Evolutionary conservation across 352 stramenopile species (phyloP).

Genomic region (Phytophthora meadii): DNA sequence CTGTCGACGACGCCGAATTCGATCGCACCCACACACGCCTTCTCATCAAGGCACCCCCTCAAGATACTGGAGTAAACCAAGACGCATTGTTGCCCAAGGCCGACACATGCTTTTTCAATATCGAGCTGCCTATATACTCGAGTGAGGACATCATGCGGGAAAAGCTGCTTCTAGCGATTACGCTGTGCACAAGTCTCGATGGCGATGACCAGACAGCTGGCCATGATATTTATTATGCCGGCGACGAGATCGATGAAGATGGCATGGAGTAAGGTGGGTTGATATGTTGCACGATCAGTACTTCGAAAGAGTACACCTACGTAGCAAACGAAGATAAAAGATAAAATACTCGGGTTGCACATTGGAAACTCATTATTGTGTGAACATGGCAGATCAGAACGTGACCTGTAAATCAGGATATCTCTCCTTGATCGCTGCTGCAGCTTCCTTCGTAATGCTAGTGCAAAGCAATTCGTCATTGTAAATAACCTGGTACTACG

Average conservation of each 20-base stretch:
- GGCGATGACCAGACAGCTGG: slow-evolving; percentile 73
- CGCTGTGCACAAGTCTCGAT: slow-evolving; percentile 84
- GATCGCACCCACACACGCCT: slow-evolving; percentile 77
- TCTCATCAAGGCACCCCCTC: slow-evolving; percentile 70
- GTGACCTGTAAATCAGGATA: slow-evolving; percentile 58
- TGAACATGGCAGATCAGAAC: slow-evolving; percentile 31
- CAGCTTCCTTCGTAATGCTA: slow-evolving; percentile 87
- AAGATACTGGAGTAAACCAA: slow-evolving; percentile 41
- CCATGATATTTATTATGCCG: slow-evolving; percentile 75
- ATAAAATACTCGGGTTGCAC: slow-evolving; percentile 1
- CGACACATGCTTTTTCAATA: slow-evolving; percentile 90
- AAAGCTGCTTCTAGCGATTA: slow-evolving; percentile 78
- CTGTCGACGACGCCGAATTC: slow-evolving; percentile 81
- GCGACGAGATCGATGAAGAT: slow-evolving; percentile 67
- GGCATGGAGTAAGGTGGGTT: slow-evolving; percentile 46
- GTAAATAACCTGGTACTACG: slow-evolving; percentile 4
- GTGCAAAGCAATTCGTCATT: not conserved
- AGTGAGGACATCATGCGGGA: slow-evolving; percentile 71
- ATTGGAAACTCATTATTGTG: slow-evolving; percentile 13
- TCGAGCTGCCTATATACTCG: slow-evolving; percentile 83
- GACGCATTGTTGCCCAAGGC: slow-evolving; percentile 76
- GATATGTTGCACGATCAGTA: slow-evolving; percentile 14
- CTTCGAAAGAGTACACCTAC: not conserved
- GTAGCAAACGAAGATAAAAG: not conserved
- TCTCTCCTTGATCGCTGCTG: slow-evolving; percentile 71